These are phyloP conservation scores for Ammopiptanthus mongolicus DNA, from an alignment of 306 rosid species.

Conservation along the genomic window DNA sequence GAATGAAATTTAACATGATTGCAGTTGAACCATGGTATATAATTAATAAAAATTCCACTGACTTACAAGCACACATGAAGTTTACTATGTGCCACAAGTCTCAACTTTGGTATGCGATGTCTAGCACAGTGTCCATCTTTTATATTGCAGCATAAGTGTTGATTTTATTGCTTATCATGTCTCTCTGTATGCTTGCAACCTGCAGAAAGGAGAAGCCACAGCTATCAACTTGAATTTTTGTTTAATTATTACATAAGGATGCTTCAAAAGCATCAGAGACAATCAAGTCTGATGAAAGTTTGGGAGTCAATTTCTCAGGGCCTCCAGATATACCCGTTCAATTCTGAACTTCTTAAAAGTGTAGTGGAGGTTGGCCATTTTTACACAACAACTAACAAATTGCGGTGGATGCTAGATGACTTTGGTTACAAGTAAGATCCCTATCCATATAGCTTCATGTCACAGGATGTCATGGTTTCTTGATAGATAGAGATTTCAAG, in stretches of 20 bases:
- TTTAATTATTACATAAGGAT: constrained; percentile 73
- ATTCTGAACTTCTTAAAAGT: constrained; percentile 66
- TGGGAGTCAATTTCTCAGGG: constrained; percentile 77
- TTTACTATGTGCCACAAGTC: neutral
- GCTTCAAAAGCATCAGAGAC: constrained; percentile 61
- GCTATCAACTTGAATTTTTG: constrained; percentile 74
- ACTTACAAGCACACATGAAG: neutral
- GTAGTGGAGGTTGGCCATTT: constrained; percentile 64
- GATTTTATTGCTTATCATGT: constrained; percentile 21
- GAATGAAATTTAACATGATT: neutral
- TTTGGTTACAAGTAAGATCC: constrained; percentile 64
- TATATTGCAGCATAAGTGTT: constrained; percentile 5
- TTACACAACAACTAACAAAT: constrained; percentile 65
- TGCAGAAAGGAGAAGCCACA: constrained; percentile 80
- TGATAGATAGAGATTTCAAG: neutral
- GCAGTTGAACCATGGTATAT: constrained; percentile 3
- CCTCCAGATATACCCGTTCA: constrained; percentile 75
- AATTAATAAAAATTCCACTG: neutral
- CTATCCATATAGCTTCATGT: neutral
- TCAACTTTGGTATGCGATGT: constrained; percentile 9
- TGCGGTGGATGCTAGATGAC: constrained; percentile 77
- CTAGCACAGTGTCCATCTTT: neutral
- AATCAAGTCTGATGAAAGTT: constrained; percentile 52
- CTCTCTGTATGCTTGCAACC: constrained; percentile 24
- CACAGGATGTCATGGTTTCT: neutral